phyloP scores from a whole-genome alignment of 805 yeast genomes.

The Grigorovia jiainica region DNA sequence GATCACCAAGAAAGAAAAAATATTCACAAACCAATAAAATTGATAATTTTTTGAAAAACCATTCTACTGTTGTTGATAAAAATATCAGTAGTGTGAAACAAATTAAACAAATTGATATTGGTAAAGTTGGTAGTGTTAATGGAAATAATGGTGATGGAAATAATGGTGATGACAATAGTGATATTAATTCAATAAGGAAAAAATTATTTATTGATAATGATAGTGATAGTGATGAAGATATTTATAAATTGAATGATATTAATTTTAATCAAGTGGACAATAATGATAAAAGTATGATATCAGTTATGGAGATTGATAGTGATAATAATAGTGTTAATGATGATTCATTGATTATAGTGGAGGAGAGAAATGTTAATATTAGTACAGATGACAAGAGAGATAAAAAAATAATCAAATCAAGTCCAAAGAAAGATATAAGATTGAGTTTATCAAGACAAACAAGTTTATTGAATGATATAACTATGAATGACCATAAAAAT shows the following conservation, averaged over 20 bases:
- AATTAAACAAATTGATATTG: constrained; percentile 3
- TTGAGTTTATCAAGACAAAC: not conserved
- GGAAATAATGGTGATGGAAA: too few species aligned
- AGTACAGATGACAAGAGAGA: not conserved
- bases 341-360: constrained; percentile 17
- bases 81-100: constrained; percentile 5
- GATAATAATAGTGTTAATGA: constrained; percentile 7
- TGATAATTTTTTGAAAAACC: constrained; percentile 15
- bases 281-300: not conserved
- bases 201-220: constrained; percentile 19
- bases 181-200: constrained; percentile 10
- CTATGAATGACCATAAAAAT: not conserved
- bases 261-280: not conserved
- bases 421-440: not conserved
- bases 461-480: not conserved
- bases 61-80: constrained; percentile 15
- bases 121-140: too few species aligned
- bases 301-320: not conserved
- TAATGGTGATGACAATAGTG: too few species aligned
- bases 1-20: constrained; percentile 6
- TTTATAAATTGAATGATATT: not conserved
- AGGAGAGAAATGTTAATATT: constrained; percentile 4
- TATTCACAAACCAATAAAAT: constrained; percentile 19
- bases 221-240: not conserved
- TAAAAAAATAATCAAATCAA: not conserved